Base-by-base conservation (phyloP, 441 rosid species). In the Omphalea diandra region DNA sequence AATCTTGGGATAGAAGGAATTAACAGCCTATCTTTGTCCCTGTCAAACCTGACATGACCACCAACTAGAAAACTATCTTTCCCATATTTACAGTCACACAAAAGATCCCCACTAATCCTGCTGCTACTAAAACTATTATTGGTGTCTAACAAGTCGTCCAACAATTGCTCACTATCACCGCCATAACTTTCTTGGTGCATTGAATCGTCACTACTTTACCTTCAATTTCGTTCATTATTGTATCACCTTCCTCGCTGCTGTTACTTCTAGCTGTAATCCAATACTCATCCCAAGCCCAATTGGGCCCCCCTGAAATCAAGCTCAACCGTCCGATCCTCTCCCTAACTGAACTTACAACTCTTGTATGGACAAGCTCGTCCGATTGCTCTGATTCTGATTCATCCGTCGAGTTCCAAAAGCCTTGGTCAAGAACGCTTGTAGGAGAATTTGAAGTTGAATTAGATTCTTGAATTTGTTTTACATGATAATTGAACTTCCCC, bases 351-450 rank as follows among this genome's bases (percentile, higher is more conserved):
- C 53, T 74, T 56, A 44, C 69, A 61, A 36, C 36, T 15, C 65
- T 56, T 71, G 76, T 36, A 35, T 55, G 81, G 56, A 43, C 72
- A 64, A 22, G 56, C 46, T 52, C 49, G 32, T n/a, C 67, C 35
- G 53, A 22, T 33, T 70, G 65, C 26, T 65, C 85, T 9, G 86
- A 57, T 43, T 68, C 71, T 18, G 56, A 22, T 52, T 84, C 86
- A 46, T 85, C 90, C 77, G 80, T 54, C 12, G 91, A 83, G 41
- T 70, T 74, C 97, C 97, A 91, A 53, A 84, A 75, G 17, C 70
- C 76, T 67, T 81, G 88, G 71, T 91, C 96, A 59, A 87, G 84
- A 70, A 88, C 79, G 56, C 94, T 85, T 36, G 96, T 91, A 41
- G 97, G 97, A 63, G 96, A 89, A 63, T 49, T 68, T 52, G 85